Base-by-base conservation (phyloP, 1,139 yeast genomes). In the Yamadazyma membranifaciens region DNA sequence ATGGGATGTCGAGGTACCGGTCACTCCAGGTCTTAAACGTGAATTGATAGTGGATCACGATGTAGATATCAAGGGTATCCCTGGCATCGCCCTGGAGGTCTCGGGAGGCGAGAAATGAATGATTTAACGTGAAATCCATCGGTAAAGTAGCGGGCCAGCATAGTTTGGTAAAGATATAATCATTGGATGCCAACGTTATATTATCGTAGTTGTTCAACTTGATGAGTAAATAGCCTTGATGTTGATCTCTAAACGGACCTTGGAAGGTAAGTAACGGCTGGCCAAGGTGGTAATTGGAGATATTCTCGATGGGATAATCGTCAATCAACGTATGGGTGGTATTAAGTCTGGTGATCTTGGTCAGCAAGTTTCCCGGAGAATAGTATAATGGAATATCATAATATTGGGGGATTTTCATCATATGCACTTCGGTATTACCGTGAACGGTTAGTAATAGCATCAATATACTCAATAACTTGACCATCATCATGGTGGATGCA, bases 101-200 rank as follows among this genome's bases (percentile, higher is more conserved):
- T 2, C 45, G 38, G 6, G 56, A 35, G 35, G 52, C 42, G 2
- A 57, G 22, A 42, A 60, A 67, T 14, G 40, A 36, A 40, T 66
- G 68, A 11, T 45, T 30, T 1, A 67, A 16, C 6, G 34, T 32
- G 36, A 70, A 65, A 32, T 56, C 57, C 38, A 60, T 57, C 2
- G 77, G 73, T 11, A 45, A 45, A 1, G 67, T 69, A 0, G 76
- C 73, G 0, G 76, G 75, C 77, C 77, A 72, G 47, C 76, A 71
- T 12, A 70, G 44, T 45, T 72, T 72, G 25, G 68, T 54, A 42
- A 57, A 60, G 27, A 71, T 42, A 26, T 63, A 40, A 47, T 68
- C 74, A 37, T 63, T 57, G 11, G 70, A 52, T 10, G 43, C 42
- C 40, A 53, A 67, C 2, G 62, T 51, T 6, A 39, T n/a, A 43